These are phyloP conservation scores for Erythrobasidium yunnanense DNA, from an alignment of 768 basidiomycete species.

Conservation along the genomic window DNA sequence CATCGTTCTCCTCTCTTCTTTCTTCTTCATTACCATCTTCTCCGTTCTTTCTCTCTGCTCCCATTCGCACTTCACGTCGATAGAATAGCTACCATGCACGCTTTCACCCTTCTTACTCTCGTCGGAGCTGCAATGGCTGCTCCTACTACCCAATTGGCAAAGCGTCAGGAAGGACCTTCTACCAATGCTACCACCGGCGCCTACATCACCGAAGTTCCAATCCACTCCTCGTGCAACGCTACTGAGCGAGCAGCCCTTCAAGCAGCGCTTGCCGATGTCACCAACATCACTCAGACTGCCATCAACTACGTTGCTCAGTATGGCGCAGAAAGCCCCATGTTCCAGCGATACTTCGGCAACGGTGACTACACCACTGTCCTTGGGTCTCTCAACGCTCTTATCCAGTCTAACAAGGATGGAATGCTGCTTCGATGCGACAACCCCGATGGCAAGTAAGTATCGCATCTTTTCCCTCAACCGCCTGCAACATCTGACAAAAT, in stretches of 20 bases:
- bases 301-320: conserved; percentile 33
- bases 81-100: neutral
- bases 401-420: conserved; percentile 39
- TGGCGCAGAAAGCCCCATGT: conserved; percentile 38
- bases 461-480: neutral
- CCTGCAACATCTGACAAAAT: neutral
- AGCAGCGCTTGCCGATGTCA: neutral
- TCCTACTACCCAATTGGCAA: too few relatives aligned
- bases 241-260: neutral
- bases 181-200: neutral
- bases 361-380: conserved; percentile 31
- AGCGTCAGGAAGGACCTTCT: neutral
- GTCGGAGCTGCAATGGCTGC: neutral
- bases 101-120: neutral
- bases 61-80: neutral
- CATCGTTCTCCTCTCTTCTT: too few relatives aligned
- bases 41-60: neutral
- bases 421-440: conserved; percentile 41
- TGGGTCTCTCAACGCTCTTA: conserved; percentile 37
- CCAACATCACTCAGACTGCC: neutral
- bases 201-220: neutral
- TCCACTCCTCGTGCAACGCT: conserved; percentile 8
- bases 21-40: neutral
- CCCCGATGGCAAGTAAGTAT: conserved; percentile 35
- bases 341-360: conserved; percentile 40